phyloP scores from a whole-genome alignment of 2,329 filamentous ascomycete species.

The Aspergillus chevalieri region DNA sequence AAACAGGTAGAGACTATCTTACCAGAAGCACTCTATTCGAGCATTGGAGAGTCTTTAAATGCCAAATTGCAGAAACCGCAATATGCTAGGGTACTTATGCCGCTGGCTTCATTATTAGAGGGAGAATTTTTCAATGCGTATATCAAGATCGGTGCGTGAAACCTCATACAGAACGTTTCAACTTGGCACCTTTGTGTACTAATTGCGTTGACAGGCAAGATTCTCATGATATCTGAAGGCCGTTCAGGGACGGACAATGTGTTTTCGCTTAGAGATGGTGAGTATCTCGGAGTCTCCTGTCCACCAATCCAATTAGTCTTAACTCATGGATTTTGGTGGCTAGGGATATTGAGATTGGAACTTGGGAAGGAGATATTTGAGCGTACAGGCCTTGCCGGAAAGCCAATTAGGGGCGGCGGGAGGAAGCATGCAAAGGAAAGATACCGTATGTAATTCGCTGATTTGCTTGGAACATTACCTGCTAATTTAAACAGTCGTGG shows the following conservation, averaged over 20 bases:
- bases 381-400: slow-evolving; percentile 70
- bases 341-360: slow-evolving; percentile 67
- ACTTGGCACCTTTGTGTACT: neutral
- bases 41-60: slow-evolving; percentile 50
- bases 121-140: slow-evolving; percentile 76
- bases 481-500: slow-evolving; percentile 54
- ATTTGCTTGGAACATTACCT: neutral
- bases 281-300: slow-evolving; percentile 3
- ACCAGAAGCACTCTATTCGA: slow-evolving; percentile 56
- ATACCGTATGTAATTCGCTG: slow-evolving; percentile 55
- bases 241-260: slow-evolving; percentile 63
- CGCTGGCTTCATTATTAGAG: slow-evolving; percentile 64
- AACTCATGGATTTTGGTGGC: neutral
- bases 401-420: slow-evolving; percentile 53
- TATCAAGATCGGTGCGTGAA: slow-evolving; percentile 63
- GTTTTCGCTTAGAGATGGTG: slow-evolving; percentile 66
- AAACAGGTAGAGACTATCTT: slow-evolving; percentile 59
- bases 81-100: slow-evolving; percentile 67
- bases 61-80: slow-evolving; percentile 32
- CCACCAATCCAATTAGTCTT: neutral
- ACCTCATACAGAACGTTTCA: neutral
- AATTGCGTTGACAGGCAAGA: slow-evolving; percentile 52
- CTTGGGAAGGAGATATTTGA: slow-evolving; percentile 79
- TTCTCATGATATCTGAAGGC: slow-evolving; percentile 80
- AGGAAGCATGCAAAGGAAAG: slow-evolving; percentile 62